Evolutionary conservation across 345 rosid genomes (phyloP).

Genomic region (Salix purpurea): DNA sequence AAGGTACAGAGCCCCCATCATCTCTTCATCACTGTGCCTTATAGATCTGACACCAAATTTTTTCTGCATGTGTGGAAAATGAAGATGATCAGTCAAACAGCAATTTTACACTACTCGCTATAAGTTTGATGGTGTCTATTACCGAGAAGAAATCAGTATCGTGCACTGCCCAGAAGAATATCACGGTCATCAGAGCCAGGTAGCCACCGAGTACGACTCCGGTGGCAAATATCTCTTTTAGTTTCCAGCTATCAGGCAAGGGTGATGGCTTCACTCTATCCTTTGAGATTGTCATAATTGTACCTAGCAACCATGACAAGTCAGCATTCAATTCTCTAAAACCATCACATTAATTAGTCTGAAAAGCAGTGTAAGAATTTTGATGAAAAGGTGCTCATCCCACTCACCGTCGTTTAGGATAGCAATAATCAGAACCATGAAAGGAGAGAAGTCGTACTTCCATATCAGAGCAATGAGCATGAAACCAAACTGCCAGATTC

Average conservation of each 20-base stretch:
- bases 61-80: slow-evolving; percentile 13
- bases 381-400: neutral
- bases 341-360: neutral
- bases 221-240: slow-evolving; percentile 29
- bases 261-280: slow-evolving; percentile 36
- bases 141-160: slow-evolving; percentile 27
- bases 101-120: neutral
- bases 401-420: slow-evolving; percentile 29
- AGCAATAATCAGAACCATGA: slow-evolving; percentile 36
- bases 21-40: neutral
- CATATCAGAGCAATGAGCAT: slow-evolving; percentile 29
- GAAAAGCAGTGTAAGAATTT: neutral
- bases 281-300: slow-evolving; percentile 36
- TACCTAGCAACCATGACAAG: slow-evolving; percentile 4
- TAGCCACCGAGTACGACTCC: slow-evolving; percentile 32
- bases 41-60: slow-evolving; percentile 19
- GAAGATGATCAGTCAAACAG: neutral
- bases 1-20: slow-evolving; percentile 29
- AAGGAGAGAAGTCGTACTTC: slow-evolving; percentile 32
- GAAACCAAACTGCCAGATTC: slow-evolving; percentile 27
- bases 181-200: slow-evolving; percentile 25
- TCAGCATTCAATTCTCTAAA: neutral
- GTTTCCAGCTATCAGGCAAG: slow-evolving; percentile 31
- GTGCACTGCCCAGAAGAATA: slow-evolving; percentile 28
- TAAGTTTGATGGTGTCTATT: neutral